phyloP scores from a whole-genome alignment of 306 rosid genomes.

The Casuarina equisetifolia region DNA sequence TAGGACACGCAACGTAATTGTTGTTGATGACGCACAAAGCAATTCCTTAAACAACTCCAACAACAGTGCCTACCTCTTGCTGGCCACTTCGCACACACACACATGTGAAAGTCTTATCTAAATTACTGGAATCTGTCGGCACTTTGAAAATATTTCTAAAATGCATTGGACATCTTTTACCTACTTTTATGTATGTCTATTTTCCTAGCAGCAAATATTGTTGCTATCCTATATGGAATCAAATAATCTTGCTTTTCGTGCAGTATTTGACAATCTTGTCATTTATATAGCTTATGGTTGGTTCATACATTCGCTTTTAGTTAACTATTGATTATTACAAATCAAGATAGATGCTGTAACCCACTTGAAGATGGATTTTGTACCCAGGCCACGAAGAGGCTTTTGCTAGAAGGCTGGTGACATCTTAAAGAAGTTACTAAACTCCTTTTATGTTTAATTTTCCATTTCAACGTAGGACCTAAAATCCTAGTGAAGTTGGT shows the following conservation, averaged over 20 bases:
- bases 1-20: too few relatives aligned
- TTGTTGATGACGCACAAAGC: too few relatives aligned
- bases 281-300: not conserved
- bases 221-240: not conserved
- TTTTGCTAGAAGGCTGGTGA: not conserved
- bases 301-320: not conserved
- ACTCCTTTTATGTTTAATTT: not conserved
- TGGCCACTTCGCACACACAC: too few relatives aligned
- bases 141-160: not conserved
- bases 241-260: not conserved
- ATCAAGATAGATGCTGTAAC: not conserved
- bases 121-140: not conserved
- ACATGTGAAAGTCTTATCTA: not conserved
- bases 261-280: not conserved
- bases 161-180: not conserved
- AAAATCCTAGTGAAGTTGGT: not conserved
- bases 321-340: not conserved
- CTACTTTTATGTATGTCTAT: not conserved
- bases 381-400: not conserved
- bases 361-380: not conserved
- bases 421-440: not conserved
- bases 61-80: too few relatives aligned
- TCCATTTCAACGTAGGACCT: not conserved
- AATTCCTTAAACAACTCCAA: too few relatives aligned
- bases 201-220: not conserved